phyloP scores from a whole-genome alignment of 1,284 basidiomycete genomes.

The Pyrrhoderma lamaoense region DNA sequence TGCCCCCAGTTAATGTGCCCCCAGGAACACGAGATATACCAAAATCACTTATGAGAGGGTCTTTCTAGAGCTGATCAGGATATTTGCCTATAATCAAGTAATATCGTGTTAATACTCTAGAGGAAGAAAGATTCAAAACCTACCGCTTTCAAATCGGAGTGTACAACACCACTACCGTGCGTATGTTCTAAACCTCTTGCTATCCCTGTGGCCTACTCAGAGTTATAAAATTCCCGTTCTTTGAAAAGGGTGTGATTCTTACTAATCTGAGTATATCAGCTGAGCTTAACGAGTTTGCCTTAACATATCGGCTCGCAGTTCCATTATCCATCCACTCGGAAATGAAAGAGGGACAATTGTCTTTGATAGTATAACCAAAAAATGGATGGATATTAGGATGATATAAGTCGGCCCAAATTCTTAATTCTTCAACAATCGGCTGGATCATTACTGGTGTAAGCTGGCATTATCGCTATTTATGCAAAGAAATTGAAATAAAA shows the following conservation, averaged over 20 bases:
- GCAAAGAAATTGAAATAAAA: background rate
- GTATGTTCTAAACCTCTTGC: constrained; percentile 9
- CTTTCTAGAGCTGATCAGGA: background rate
- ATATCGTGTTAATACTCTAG: too few species aligned
- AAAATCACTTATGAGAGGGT: constrained; percentile 13
- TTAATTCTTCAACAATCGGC: constrained; percentile 7
- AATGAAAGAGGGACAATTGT: constrained; percentile 9
- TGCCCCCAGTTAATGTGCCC: background rate
- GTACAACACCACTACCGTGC: constrained; percentile 5
- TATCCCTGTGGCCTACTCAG: constrained; percentile 7
- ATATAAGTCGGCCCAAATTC: constrained; percentile 12
- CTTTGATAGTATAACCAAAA: constrained; percentile 6
- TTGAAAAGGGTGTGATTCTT: background rate
- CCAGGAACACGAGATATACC: constrained; percentile 8
- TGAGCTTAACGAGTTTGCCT: background rate
- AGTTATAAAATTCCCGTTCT: background rate
- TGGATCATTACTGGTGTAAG: too few species aligned
- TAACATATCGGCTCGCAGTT: constrained; percentile 4
- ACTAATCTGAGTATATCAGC: constrained; percentile 3
- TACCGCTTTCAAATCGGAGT: constrained; percentile 14
- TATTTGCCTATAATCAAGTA: constrained; percentile 7
- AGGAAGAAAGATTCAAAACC: background rate
- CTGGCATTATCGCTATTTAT: background rate
- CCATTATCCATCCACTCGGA: constrained; percentile 17
- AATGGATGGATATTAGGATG: constrained; percentile 11